Percentiles rank a stretch among this genome's conserved stretches.
Conservation (phyloP, 768 basidiomycete genomes). For the Termitomyces sp. region DNA sequence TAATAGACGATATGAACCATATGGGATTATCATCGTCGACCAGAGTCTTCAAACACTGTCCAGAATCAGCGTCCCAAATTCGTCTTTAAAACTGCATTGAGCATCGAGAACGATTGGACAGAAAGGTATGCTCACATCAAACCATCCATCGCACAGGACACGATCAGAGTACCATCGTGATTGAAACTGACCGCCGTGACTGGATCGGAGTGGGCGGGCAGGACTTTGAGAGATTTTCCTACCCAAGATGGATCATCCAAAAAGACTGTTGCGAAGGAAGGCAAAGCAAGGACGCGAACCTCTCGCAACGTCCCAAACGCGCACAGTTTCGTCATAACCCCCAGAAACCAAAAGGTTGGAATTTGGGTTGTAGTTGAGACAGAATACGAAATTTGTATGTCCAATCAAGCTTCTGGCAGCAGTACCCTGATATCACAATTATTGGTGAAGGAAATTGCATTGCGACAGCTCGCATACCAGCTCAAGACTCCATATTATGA, state of each 20-base stretch:
- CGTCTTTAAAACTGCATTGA: slow-evolving; percentile 52
- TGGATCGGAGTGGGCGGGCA: slow-evolving; percentile 97
- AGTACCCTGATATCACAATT: slow-evolving; percentile 36
- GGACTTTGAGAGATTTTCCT: slow-evolving; percentile 82
- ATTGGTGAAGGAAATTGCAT: slow-evolving; percentile 10
- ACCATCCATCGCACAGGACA: slow-evolving; percentile 95
- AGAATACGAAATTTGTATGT: slow-evolving; percentile 94
- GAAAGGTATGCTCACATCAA: slow-evolving; percentile 70
- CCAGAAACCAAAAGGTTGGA: slow-evolving; percentile 91
- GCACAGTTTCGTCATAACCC: slow-evolving; percentile 92
- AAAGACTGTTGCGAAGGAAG: background rate
- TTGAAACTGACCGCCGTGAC: slow-evolving; percentile 94
- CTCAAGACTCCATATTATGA: slow-evolving; percentile 81
- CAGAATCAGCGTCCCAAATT: slow-evolving; percentile 95
- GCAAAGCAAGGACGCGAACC: slow-evolving; percentile 37
- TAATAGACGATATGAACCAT: slow-evolving; percentile 43
- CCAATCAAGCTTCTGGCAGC: slow-evolving; percentile 66
- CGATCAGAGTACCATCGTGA: slow-evolving; percentile 90
- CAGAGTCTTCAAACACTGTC: slow-evolving; percentile 95
- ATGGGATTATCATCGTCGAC: slow-evolving; percentile 96
- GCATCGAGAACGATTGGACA: slow-evolving; percentile 4
- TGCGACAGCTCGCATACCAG: slow-evolving; percentile 32
- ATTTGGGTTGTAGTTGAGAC: slow-evolving; percentile 86
- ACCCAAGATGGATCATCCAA: background rate
- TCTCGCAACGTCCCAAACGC: slow-evolving; percentile 94